phyloP scores from a whole-genome alignment of 306 rosid genomes.

The Quercus suber region DNA sequence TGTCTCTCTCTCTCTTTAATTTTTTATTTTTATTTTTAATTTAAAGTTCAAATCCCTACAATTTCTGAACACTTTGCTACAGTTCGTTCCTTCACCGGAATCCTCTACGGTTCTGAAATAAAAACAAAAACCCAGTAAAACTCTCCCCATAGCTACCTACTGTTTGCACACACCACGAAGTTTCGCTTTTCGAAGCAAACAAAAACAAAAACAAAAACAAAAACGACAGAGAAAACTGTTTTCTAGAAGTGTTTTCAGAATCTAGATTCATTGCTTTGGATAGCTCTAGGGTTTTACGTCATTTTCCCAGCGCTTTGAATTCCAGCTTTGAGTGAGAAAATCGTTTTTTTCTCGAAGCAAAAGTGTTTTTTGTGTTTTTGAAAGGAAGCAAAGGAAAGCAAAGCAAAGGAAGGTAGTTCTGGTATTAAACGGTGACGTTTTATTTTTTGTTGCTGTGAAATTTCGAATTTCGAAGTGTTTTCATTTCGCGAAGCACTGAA shows the following conservation, averaged over 20 bases:
- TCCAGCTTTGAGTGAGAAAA: not conserved
- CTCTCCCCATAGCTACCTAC: not conserved
- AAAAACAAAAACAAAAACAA: too few species aligned
- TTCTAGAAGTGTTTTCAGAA: not conserved
- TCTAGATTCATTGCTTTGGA: not conserved
- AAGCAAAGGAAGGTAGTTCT: not conserved
- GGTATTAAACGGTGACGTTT: not conserved
- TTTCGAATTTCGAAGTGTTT: not conserved
- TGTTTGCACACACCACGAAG: not conserved
- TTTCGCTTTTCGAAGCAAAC: not conserved
- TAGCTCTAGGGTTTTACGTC: slow-evolving; percentile 6
- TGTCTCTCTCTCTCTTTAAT: too few species aligned
- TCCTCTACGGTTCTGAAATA: not conserved
- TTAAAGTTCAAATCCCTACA: not conserved
- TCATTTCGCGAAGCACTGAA: not conserved
- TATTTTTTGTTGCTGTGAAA: too few species aligned
- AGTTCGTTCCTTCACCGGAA: not conserved
- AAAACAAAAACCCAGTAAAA: not conserved
- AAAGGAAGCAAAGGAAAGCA: not conserved
- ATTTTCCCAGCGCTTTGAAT: not conserved
- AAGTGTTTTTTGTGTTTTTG: too few species aligned
- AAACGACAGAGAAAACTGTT: not conserved
- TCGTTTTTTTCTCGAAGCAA: not conserved
- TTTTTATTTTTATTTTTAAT: too few species aligned
- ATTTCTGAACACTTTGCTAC: not conserved